Evolutionary conservation across 2,329 filamentous ascomycete species (phyloP).

Genomic region (Colletotrichum theobromicola): DNA sequence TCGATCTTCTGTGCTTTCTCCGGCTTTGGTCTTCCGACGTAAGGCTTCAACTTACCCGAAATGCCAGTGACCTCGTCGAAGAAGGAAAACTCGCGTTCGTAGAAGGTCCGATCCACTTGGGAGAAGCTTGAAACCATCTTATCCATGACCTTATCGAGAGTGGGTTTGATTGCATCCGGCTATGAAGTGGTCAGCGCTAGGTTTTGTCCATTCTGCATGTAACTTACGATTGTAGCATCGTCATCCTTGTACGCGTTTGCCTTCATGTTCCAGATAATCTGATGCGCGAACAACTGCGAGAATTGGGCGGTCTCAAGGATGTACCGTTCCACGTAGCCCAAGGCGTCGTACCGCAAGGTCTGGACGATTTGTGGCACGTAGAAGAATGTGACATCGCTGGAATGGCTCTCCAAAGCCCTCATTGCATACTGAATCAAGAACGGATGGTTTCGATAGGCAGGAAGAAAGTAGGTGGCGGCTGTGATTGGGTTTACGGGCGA

Average conservation of each 20-base stretch:
- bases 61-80: constrained; percentile 96
- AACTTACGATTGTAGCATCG: constrained; percentile 78
- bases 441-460: constrained; percentile 88
- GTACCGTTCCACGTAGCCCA: constrained; percentile 95
- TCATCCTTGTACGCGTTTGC: constrained; percentile 99
- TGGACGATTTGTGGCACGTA: constrained; percentile 99
- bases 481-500: constrained; percentile 90
- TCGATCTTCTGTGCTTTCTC: constrained; percentile 99
- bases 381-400: constrained; percentile 97
- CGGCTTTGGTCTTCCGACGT: constrained; percentile 88
- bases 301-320: constrained; percentile 97
- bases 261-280: constrained; percentile 99
- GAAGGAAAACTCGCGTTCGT: constrained; percentile 95
- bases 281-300: constrained; percentile 97
- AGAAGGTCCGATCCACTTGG: constrained; percentile 79
- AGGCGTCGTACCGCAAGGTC: constrained; percentile 85
- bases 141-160: constrained; percentile 86
- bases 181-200: constrained; percentile 36
- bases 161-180: constrained; percentile 93
- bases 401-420: constrained; percentile 90
- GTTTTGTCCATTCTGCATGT: not conserved
- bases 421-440: constrained; percentile 97
- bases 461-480: constrained; percentile 91
- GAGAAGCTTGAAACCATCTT: constrained; percentile 86
- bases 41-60: constrained; percentile 93